Conservation (phyloP, 164 flowering plant genomes). For the Vitis cinerea region DNA sequence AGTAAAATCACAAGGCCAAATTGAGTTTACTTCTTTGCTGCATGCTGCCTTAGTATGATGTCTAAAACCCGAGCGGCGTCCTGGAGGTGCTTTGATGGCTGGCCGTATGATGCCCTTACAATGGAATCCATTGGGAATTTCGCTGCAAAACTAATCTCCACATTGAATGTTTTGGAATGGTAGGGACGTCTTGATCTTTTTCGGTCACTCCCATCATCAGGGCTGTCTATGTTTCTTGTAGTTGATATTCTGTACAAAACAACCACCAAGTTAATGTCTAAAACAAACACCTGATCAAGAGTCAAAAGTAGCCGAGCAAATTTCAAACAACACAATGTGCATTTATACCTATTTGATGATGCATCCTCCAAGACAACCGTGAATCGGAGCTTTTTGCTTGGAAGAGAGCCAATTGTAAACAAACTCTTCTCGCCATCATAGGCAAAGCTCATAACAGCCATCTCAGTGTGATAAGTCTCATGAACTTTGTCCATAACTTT, state of each 20-base stretch:
- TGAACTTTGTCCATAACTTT: slow-evolving; percentile 70
- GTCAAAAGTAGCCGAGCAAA: not conserved
- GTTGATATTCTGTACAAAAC: slow-evolving; percentile 4
- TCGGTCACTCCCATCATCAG: slow-evolving; percentile 52
- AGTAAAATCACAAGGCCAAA: no score
- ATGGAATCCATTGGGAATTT: slow-evolving; percentile 86
- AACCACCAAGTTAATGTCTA: not conserved
- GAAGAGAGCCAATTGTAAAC: slow-evolving; percentile 83
- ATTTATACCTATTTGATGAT: slow-evolving; percentile 51
- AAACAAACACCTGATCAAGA: not conserved
- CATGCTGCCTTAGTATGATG: slow-evolving; percentile 87
- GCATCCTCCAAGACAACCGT: slow-evolving; percentile 78
- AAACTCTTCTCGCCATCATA: slow-evolving; percentile 95
- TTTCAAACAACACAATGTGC: not conserved
- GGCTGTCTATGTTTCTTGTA: slow-evolving; percentile 44
- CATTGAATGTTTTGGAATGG: slow-evolving; percentile 65
- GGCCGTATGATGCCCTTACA: slow-evolving; percentile 72
- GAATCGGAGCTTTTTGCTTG: slow-evolving; percentile 74
- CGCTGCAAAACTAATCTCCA: slow-evolving; percentile 87
- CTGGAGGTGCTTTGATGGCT: slow-evolving; percentile 75
- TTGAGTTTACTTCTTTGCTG: slow-evolving; percentile 66
- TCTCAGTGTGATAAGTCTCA: slow-evolving; percentile 63
- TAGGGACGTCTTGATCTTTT: slow-evolving; percentile 68
- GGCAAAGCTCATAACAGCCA: slow-evolving; percentile 72
- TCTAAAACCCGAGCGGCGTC: slow-evolving; percentile 91